Base-by-base conservation (phyloP, 2,329 filamentous ascomycete species). In the Scytalidium sp. region DNA sequence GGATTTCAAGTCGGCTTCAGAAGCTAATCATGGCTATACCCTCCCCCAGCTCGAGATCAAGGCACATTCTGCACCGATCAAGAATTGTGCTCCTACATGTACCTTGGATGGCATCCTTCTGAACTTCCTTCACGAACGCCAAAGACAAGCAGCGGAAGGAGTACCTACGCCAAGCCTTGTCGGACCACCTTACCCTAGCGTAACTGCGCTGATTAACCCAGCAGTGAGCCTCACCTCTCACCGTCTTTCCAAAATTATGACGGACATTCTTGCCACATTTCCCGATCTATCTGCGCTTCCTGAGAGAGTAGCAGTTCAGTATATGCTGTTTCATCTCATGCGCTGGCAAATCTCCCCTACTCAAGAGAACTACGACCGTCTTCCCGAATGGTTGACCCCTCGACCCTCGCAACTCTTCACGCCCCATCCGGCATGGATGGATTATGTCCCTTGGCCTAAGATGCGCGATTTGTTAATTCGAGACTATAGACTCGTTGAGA, bases 281-380 rank as follows among this genome's bases (percentile, higher is more conserved):
- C 89, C 90, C 0, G 85, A 88, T 59, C 83, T 96, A 23, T 81
- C 79, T 3, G 78, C 76, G n/a, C 76, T 95, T 0, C 90, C 91
- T 0, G 90, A 96, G 68, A 86, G 88, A 60, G 83, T 95, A 0
- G 90, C 87, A 8, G 83, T 90, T 6, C 76, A 96, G 7, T 95
- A 92, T 65, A 74, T 87, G 63, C 95, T 96, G 88, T 96, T 95
- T 68, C 77, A 92, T 25, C 65, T 91, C 55, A 90, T 94, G 85
- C 81, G 86, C 40, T 96, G 91, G 89, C 84, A 90, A 64, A 87
- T 96, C 50, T 81, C 81, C 22, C 90, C 90, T 0, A 89, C 88
- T 0, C 77, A 79, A 52, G 86, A 91, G 58, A 95, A 91, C 69
- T 92, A 88, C 66, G 81, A 90, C 20, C 79, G 87, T 3, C 70